A percentile compares a stretch with the other conserved stretches of the same genome.
Evolutionary conservation across 345 rosid species (phyloP).

Genomic region (Camelina sativa): DNA sequence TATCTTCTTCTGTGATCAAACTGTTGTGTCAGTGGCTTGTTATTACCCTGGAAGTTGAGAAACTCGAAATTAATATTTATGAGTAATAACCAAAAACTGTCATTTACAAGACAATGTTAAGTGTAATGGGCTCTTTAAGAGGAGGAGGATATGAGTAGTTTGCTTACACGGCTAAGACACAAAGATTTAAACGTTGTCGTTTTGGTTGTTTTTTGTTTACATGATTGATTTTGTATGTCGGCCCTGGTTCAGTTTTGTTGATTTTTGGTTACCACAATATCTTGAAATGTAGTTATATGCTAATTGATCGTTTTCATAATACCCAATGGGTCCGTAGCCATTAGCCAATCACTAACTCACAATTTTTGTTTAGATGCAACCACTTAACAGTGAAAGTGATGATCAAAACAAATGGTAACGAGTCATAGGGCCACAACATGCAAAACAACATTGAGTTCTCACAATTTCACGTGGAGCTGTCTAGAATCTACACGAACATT

Average conservation of each 20-base stretch:
- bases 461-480: constrained; percentile 43
- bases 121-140: background rate
- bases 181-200: background rate
- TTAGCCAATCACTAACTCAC: constrained; percentile 38
- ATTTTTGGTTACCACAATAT: constrained; percentile 2
- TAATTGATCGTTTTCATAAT: constrained; percentile 29
- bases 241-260: constrained; percentile 1
- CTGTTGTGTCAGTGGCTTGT: background rate
- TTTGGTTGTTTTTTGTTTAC: background rate
- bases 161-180: too few relatives aligned
- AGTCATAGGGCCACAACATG: constrained; percentile 31
- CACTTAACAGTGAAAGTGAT: constrained; percentile 3
- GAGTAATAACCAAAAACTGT: constrained; percentile 18
- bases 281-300: too few relatives aligned
- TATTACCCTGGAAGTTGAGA: background rate
- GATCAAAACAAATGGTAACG: constrained; percentile 30
- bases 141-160: background rate
- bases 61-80: constrained; percentile 1
- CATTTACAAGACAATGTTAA: constrained; percentile 5
- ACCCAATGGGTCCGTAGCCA: constrained; percentile 34
- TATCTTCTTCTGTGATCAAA: background rate
- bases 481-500: constrained; percentile 33
- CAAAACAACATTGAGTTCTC: constrained; percentile 28
- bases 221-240: background rate
- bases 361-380: constrained; percentile 27